Evolutionary conservation across 768 basidiomycete genomes (phyloP).

Genomic region (Phylloporus scabripes): DNA sequence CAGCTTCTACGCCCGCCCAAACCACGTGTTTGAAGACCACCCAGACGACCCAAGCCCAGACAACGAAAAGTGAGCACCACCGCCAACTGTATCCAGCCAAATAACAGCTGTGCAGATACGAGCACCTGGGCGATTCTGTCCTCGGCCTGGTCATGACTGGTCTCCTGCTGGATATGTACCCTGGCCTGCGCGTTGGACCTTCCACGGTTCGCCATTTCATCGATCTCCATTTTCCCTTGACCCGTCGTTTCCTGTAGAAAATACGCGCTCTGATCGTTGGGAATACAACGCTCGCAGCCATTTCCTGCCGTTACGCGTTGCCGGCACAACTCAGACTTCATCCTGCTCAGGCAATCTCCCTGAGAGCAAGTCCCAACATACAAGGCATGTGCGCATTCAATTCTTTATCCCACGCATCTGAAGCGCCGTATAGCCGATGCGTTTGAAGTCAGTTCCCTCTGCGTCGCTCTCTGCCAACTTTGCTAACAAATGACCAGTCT

Average conservation of each 20-base stretch:
- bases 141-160: slow-evolving; percentile 61
- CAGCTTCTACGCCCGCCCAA: slow-evolving; percentile 62
- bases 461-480: background rate
- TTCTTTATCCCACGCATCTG: background rate
- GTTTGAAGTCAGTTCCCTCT: slow-evolving; percentile 54
- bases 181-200: slow-evolving; percentile 69
- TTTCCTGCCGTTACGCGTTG: slow-evolving; percentile 62
- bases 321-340: slow-evolving; percentile 60
- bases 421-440: slow-evolving; percentile 52
- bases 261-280: slow-evolving; percentile 70
- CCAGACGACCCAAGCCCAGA: slow-evolving; percentile 71
- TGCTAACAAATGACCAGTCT: slow-evolving; percentile 39
- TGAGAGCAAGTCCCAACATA: slow-evolving; percentile 62
- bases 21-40: slow-evolving; percentile 71
- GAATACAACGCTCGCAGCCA: slow-evolving; percentile 65
- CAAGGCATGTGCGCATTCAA: slow-evolving; percentile 48
- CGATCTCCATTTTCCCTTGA: background rate
- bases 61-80: slow-evolving; percentile 61
- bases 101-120: slow-evolving; percentile 41
- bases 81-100: background rate
- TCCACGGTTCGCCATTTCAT: slow-evolving; percentile 43
- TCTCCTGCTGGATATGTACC: slow-evolving; percentile 59
- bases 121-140: slow-evolving; percentile 75
- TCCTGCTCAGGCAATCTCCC: slow-evolving; percentile 64
- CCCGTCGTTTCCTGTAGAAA: slow-evolving; percentile 47